A percentile compares a stretch with the other conserved stretches of the same genome.
phyloP scores from a whole-genome alignment of 805 yeast species.

The Lipomyces spencermartinsiae region DNA sequence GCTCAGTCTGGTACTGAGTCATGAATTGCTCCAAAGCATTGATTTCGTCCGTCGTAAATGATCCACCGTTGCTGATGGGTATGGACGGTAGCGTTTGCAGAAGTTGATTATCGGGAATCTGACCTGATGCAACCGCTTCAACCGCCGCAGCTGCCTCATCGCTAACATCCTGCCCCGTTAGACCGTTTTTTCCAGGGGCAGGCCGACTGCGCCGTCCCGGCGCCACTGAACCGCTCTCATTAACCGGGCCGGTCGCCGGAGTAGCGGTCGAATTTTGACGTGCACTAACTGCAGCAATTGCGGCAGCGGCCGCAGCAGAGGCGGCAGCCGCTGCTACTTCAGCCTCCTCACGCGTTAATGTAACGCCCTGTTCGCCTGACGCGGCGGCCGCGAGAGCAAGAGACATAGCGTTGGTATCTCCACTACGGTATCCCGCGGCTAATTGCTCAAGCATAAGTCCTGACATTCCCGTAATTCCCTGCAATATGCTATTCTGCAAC shows the following conservation, averaged over 20 bases:
- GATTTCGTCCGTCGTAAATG: conserved; percentile 69
- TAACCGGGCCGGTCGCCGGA: background rate
- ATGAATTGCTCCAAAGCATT: conserved; percentile 76
- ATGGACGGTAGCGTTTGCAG: background rate
- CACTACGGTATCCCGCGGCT: conserved; percentile 13
- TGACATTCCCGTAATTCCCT: conserved; percentile 2
- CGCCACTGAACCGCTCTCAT: background rate
- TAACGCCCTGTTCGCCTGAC: conserved; percentile 15
- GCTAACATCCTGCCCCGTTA: background rate
- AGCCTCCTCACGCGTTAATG: conserved; percentile 30
- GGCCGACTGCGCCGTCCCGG: background rate
- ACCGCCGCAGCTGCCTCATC: conserved; percentile 22
- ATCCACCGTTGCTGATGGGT: conserved; percentile 41
- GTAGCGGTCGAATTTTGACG: background rate
- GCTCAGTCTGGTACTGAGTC: conserved; percentile 66
- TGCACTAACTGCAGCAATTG: conserved; percentile 20
- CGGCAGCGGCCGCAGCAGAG: conserved; percentile 30
- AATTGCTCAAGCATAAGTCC: conserved; percentile 17
- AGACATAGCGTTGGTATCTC: conserved; percentile 20
- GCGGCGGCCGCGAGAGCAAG: conserved; percentile 27
- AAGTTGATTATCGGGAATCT: background rate
- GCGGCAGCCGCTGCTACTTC: conserved; percentile 32
- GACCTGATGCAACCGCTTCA: conserved; percentile 5
- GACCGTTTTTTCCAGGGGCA: background rate
- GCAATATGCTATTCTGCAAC: conserved; percentile 6